These are phyloP conservation scores for Metschnikowia orientalis DNA, from an alignment of 805 yeast species.

Conservation along the genomic window DNA sequence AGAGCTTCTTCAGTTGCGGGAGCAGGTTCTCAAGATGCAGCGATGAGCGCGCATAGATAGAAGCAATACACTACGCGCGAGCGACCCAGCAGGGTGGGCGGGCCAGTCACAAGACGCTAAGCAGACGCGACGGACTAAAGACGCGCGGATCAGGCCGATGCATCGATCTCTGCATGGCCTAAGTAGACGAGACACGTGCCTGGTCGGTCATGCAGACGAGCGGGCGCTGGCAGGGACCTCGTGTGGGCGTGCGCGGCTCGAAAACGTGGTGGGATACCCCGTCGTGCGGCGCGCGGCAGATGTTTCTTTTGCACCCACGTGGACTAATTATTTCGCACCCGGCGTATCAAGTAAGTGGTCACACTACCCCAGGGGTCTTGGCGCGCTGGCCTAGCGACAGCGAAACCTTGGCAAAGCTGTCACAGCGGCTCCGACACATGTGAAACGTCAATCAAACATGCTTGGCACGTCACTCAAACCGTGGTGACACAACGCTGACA, in stretches of 20 bases:
- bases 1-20: conserved; percentile 53
- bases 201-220: too few relatives aligned
- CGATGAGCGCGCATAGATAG: not conserved
- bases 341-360: conserved; percentile 13
- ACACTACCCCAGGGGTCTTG: conserved; percentile 12
- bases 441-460: not conserved
- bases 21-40: conserved; percentile 33
- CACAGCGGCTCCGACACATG: not conserved
- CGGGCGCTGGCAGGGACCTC: too few relatives aligned
- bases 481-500: not conserved
- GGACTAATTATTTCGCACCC: conserved; percentile 5
- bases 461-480: not conserved
- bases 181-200: too few relatives aligned
- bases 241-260: too few relatives aligned
- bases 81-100: too few relatives aligned
- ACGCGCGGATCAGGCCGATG: too few relatives aligned
- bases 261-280: too few relatives aligned
- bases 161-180: too few relatives aligned
- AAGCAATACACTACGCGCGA: too few relatives aligned
- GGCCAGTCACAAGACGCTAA: too few relatives aligned
- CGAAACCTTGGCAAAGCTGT: conserved; percentile 2
- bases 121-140: too few relatives aligned
- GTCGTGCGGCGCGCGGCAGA: conserved; percentile 2
- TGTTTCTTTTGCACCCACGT: conserved; percentile 16
- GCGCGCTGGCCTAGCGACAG: conserved; percentile 5